A percentile compares a stretch with the other conserved stretches of the same genome.
Conservation (phyloP, 179 eudicot species). For the Spinacia oleracea region DNA sequence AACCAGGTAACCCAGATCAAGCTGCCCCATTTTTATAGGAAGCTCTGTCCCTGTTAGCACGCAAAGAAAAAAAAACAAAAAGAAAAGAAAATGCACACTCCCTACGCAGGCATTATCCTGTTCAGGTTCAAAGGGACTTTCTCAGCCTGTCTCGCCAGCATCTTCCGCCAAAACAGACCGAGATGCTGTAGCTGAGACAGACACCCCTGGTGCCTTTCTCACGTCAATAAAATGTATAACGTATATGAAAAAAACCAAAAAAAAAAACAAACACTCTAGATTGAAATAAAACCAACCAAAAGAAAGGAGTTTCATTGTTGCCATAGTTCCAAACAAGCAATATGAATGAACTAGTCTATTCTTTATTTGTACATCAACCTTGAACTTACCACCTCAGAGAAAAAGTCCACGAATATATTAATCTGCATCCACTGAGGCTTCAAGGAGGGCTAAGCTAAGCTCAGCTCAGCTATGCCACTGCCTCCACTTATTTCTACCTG, state of each 20-base stretch:
- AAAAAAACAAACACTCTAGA: no score
- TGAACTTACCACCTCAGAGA: slow-evolving; percentile 45
- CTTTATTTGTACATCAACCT: slow-evolving; percentile 34
- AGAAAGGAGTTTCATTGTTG: slow-evolving; percentile 26
- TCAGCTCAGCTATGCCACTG: slow-evolving; percentile 20
- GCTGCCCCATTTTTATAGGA: slow-evolving; percentile 15
- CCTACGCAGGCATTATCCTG: slow-evolving; percentile 99
- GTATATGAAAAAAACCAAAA: background rate
- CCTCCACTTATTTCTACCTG: slow-evolving; percentile 31
- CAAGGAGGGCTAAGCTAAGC: slow-evolving; percentile 21
- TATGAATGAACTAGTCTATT: slow-evolving; percentile 15
- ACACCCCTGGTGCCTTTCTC: slow-evolving; percentile 99
- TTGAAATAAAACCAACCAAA: background rate
- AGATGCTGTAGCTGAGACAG: slow-evolving; percentile 60
- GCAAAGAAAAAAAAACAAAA: slow-evolving; percentile 39
- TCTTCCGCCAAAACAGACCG: slow-evolving; percentile 23
- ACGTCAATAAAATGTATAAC: slow-evolving; percentile 42
- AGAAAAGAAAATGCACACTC: slow-evolving; percentile 77
- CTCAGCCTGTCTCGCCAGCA: slow-evolving; percentile 75
- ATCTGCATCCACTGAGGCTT: slow-evolving; percentile 45
- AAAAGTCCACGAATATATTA: slow-evolving; percentile 26
- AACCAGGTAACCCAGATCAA: slow-evolving; percentile 23
- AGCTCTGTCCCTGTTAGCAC: slow-evolving; percentile 46
- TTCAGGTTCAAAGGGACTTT: slow-evolving; percentile 99
- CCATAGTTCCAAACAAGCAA: slow-evolving; percentile 24